Base-by-base conservation (phyloP, 257 asterid genomes). In the Solanum medicagineum region DNA sequence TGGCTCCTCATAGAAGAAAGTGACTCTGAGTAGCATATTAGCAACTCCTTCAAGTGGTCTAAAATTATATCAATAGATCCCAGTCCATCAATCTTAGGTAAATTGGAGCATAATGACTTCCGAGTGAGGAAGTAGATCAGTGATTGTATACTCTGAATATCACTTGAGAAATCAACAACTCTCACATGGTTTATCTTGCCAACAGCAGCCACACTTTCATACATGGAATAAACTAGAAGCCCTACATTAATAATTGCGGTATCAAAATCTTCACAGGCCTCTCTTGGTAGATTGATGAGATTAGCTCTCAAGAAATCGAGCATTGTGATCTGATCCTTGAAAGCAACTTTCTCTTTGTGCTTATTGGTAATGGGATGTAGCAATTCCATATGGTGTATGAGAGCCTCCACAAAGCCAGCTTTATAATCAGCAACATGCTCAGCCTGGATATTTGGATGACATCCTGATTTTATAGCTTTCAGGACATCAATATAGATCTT, bases 61-160 rank as follows among this genome's bases (percentile, higher is more conserved):
- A 68, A 32, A 36, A 36, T 68, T 1, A 26, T 26, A 69, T 69
- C 77, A 69, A 69, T 2, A 32, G 51, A 69, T 36, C 24, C 49
- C 51, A 16, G 51, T 16, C 51, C 49, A 36, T 69, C 49, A 69
- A 36, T 69, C 24, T 17, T 36, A 32, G 77, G 77, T 69, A 69
- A 29, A 8, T 3, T 16, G 1, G 49, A 36, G 0, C 4, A 3
- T 8, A 36, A 68, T 17, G 77, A 68, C 8, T 36, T 68, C 8
- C 1, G 77, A 0, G 1, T 0, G 77, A 36, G 0, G 51, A 1
- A 14, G 4, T 68, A 32, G 77, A 68, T 36, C 0, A 32, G 0
- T 68, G 0, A 14, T 8, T 5, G 14, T 36, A 68, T 68, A 32
- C 14, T 68, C 51, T 36, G 49, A 32, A 32, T 16, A 15, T 36